Evolutionary conservation across 202 grass and related monocot genomes (phyloP).

Genomic region (Carex sylvatica): DNA sequence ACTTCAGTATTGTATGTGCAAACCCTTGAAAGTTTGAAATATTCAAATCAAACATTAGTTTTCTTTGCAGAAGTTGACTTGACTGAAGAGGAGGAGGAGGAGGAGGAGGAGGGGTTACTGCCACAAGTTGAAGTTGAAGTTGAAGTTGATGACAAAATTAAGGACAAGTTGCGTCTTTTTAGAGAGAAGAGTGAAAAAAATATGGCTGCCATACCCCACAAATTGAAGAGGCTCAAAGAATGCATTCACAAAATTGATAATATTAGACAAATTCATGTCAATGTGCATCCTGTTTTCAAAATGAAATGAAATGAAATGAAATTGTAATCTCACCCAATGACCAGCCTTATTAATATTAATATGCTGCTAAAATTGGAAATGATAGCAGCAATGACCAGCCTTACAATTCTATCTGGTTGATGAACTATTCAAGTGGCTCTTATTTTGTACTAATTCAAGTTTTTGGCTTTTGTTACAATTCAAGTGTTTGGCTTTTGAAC

Average conservation of each 20-base stretch:
- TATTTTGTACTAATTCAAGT: not conserved
- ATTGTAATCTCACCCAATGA: not conserved
- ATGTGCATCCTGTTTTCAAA: slow-evolving; percentile 30
- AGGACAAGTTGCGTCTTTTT: slow-evolving; percentile 16
- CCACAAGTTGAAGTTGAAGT: not conserved
- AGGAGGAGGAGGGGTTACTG: not conserved
- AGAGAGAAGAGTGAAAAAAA: slow-evolving; percentile 19
- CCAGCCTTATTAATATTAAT: not conserved
- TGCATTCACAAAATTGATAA: slow-evolving; percentile 25
- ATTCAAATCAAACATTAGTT: not conserved
- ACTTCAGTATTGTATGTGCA: not conserved
- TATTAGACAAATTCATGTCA: not conserved
- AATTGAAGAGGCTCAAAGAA: slow-evolving; percentile 21
- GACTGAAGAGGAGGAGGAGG: not conserved
- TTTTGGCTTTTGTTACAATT: too few species aligned
- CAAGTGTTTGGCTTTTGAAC: too few species aligned
- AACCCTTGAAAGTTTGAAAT: not conserved
- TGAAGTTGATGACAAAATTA: slow-evolving; percentile 2
- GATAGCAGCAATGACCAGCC: not conserved
- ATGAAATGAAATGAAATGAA: slow-evolving; percentile 14
- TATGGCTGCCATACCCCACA: not conserved
- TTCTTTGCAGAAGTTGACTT: not conserved
- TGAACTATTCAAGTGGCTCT: not conserved
- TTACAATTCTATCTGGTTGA: not conserved
- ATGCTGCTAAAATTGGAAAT: not conserved